Base-by-base conservation (phyloP, 1,139 yeast species). In the Sugiyamaella castrensis region DNA sequence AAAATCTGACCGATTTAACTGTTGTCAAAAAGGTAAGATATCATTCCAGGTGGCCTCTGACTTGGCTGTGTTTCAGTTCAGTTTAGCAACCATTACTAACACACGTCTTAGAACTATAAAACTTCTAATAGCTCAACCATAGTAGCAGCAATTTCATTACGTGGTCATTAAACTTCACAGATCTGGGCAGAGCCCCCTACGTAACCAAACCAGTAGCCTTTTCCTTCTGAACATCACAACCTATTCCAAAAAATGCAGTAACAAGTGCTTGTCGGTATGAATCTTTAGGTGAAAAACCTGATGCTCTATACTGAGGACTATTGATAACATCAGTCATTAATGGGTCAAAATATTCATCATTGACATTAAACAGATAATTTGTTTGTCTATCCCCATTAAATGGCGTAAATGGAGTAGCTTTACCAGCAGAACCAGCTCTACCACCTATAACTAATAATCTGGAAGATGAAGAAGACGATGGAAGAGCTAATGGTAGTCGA, bases 221-320 rank as follows among this genome's bases (percentile, higher is more conserved):
- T 60, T 89, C 97, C 50, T 73, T 74, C 47, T 80, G 83, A 37
- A 92, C 77, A 52, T 83, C 75, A 66, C 96, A 88, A 15, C 88
- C 92, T 52, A 92, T 72, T 0, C 98, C 97, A 71, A 83, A 80
- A 60, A 91, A 91, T 9, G 98, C 97, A 58, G 86, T 94, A 53
- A 86, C 87, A 47, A 92, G 71, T 5, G 94, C 84, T 58, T 94
- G 79, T 57, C 81, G 81, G 62, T 83, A 87, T 12, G 87, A 91
- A 31, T 71, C 73, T 45, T 80, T 79, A 33, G 86, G 70, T 55
- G 83, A 77, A 78, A 91, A 89, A 1, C 98, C 98, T 15, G 95
- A 83, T 1, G 96, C 98, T 58, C 79, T 75, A 62, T 76, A 88
- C 56, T 84, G 88, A 50, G 80, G 78, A 63, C 84, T 84, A 43